These are phyloP conservation scores for Aegilops speltoides DNA, from an alignment of 176 grass and related monocot species.

Conservation along the genomic window DNA sequence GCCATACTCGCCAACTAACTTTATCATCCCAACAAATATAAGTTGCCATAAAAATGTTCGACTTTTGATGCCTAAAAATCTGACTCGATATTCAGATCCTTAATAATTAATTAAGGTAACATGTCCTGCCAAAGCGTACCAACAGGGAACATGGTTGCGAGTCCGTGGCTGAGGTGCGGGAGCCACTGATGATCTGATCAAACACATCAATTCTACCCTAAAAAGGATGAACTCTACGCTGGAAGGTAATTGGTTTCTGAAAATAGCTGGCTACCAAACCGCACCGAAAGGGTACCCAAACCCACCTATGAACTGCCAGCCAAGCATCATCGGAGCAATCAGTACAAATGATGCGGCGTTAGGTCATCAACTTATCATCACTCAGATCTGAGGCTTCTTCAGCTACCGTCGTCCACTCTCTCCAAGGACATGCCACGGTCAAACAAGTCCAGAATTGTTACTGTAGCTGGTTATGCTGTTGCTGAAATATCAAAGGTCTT, in stretches of 20 bases:
- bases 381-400: constrained; percentile 23
- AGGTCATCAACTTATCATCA: background rate
- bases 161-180: too few species aligned
- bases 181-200: background rate
- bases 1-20: too few species aligned
- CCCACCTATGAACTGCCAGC: background rate
- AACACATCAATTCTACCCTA: background rate
- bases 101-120: too few species aligned
- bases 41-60: too few species aligned
- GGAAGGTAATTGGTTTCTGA: background rate
- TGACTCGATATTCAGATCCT: too few species aligned
- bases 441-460: background rate
- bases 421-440: constrained; percentile 4
- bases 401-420: background rate
- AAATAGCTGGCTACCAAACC: background rate
- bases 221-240: background rate
- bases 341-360: background rate
- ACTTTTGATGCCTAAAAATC: too few species aligned
- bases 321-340: background rate
- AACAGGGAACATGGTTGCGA: too few species aligned
- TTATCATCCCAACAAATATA: too few species aligned
- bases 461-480: background rate
- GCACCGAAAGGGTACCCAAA: background rate
- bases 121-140: too few species aligned
- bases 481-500: background rate